Conservation (phyloP, 306 rosid species). For the Prunus campanulata region DNA sequence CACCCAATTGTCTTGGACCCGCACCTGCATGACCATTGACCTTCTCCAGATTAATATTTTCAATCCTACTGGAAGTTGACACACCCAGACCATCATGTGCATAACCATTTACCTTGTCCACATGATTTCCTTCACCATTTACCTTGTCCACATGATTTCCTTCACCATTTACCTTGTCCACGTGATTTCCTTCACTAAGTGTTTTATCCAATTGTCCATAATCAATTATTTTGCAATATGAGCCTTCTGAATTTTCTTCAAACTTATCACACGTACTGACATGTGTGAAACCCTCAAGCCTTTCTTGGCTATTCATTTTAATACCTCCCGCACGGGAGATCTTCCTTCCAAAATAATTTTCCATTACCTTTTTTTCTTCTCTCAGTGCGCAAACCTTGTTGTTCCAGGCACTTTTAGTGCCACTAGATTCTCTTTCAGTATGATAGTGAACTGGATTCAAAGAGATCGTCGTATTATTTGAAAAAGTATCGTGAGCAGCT, state of each 20-base stretch:
- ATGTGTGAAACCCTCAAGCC: not conserved
- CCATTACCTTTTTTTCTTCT: constrained; percentile 2
- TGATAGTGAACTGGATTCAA: not conserved
- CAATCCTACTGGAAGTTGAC: constrained; percentile 4
- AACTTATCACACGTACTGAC: not conserved
- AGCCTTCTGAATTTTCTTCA: not conserved
- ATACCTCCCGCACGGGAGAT: not conserved
- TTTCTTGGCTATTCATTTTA: not conserved
- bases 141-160: not conserved
- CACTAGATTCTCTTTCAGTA: constrained; percentile 20
- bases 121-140: constrained; percentile 6
- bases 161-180: not conserved
- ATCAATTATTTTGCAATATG: not conserved
- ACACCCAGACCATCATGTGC: not conserved
- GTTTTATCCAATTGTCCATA: not conserved
- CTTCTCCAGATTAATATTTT: constrained; percentile 10
- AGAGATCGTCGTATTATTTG: constrained; percentile 8
- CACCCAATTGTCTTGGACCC: not conserved
- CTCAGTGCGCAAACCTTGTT: not conserved
- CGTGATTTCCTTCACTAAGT: constrained; percentile 6
- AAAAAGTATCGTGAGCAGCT: constrained; percentile 28
- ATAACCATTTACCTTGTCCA: not conserved
- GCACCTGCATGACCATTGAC: constrained; percentile 21
- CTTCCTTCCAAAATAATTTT: not conserved
- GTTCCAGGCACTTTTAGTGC: constrained; percentile 13